These are phyloP conservation scores for Rhizodiscina lignyota DNA, from an alignment of 495 filamentous ascomycete species.

Conservation along the genomic window DNA sequence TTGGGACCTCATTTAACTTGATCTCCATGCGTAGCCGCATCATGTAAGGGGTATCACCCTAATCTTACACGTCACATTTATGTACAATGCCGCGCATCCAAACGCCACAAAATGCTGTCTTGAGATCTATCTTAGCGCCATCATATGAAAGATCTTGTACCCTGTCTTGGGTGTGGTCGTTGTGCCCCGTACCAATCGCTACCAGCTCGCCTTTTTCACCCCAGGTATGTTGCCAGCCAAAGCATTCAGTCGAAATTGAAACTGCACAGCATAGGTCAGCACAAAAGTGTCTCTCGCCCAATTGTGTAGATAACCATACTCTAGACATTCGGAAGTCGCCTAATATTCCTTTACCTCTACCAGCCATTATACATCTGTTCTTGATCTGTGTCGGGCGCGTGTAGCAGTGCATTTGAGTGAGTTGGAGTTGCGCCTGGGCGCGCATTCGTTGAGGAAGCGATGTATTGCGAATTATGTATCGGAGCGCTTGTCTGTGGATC, in stretches of 20 bases:
- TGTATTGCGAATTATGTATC: conserved; percentile 88
- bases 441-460: conserved; percentile 63
- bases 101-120: no score
- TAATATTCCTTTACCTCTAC: conserved; percentile 70
- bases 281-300: background rate
- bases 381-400: conserved; percentile 84
- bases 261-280: conserved; percentile 33
- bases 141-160: background rate
- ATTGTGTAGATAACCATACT: conserved; percentile 28
- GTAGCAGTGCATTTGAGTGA: conserved; percentile 88
- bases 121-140: conserved; percentile 1
- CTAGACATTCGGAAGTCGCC: conserved; percentile 80
- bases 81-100: no score
- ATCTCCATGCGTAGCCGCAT: no score
- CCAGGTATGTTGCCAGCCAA: conserved; percentile 77
- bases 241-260: conserved; percentile 79
- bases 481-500: conserved; percentile 69
- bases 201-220: conserved; percentile 95
- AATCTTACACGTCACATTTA: no score
- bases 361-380: conserved; percentile 81
- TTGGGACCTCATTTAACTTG: no score
- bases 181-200: no score
- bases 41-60: no score
- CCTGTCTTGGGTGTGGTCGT: no score
- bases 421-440: conserved; percentile 78